Conservation (phyloP, 768 basidiomycete genomes). For the Amanita muscaria region DNA sequence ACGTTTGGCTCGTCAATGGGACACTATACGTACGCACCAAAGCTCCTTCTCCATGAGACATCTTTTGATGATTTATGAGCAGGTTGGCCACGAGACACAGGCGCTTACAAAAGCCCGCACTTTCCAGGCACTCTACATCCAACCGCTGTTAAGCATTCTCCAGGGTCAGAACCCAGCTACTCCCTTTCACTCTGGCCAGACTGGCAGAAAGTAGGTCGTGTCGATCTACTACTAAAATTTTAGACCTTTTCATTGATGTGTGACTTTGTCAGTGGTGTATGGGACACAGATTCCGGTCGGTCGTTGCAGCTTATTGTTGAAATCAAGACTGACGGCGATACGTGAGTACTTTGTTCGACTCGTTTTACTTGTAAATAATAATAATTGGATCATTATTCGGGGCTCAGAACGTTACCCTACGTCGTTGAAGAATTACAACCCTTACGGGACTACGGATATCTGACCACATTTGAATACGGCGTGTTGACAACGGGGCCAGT, state of each 20-base stretch:
- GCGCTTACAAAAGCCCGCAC: constrained; percentile 35
- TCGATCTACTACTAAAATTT: too few species aligned
- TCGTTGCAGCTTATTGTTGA: constrained; percentile 41
- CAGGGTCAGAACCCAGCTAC: constrained; percentile 32
- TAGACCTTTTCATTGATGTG: too few species aligned
- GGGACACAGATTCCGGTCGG: constrained; percentile 32
- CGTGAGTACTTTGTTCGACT: constrained; percentile 21
- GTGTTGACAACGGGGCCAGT: constrained; percentile 27
- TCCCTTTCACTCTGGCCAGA: constrained; percentile 31
- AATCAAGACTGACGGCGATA: constrained; percentile 40
- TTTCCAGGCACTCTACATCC: constrained; percentile 37
- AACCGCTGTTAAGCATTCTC: constrained; percentile 36
- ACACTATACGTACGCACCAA: constrained; percentile 28
- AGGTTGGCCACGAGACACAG: constrained; percentile 39
- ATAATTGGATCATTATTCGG: neutral
- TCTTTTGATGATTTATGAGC: too few species aligned
- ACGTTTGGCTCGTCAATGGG: constrained; percentile 39
- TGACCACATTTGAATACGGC: constrained; percentile 37
- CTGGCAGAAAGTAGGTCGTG: constrained; percentile 31
- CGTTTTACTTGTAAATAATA: neutral
- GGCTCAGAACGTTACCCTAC: constrained; percentile 30
- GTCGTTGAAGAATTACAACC: constrained; percentile 37
- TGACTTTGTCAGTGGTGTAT: constrained; percentile 45
- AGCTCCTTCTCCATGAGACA: too few species aligned
- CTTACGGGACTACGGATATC: constrained; percentile 32